These are phyloP conservation scores for Bipolaris sorokiniana DNA, from an alignment of 2,329 filamentous ascomycete genomes.

Conservation along the genomic window DNA sequence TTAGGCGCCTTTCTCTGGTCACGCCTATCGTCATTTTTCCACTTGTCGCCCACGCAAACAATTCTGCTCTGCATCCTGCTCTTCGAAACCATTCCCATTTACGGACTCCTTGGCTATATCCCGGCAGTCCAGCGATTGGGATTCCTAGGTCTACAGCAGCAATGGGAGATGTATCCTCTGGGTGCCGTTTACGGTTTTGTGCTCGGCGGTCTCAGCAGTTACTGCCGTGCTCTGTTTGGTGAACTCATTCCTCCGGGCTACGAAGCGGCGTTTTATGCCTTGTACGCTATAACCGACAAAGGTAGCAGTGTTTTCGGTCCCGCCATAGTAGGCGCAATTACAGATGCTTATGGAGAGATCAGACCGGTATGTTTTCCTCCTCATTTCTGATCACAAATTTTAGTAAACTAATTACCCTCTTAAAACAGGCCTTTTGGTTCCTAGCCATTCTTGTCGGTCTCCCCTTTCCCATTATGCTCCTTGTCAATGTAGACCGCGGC, in stretches of 20 bases:
- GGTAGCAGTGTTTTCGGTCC: constrained; percentile 93
- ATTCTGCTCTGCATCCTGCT: constrained; percentile 89
- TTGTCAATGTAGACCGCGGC: constrained; percentile 77
- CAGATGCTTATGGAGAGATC: constrained; percentile 67
- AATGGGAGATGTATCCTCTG: constrained; percentile 96
- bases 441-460: constrained; percentile 82
- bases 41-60: constrained; percentile 79
- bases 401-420: background rate
- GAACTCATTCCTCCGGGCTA: constrained; percentile 93
- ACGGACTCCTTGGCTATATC: constrained; percentile 86
- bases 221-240: constrained; percentile 90
- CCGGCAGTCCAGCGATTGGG: constrained; percentile 77
- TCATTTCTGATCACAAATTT: background rate
- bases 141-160: constrained; percentile 83
- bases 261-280: constrained; percentile 93
- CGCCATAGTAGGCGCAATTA: constrained; percentile 90
- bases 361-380: constrained; percentile 48
- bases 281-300: constrained; percentile 98
- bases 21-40: constrained; percentile 71
- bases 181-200: constrained; percentile 92
- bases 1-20: constrained; percentile 91
- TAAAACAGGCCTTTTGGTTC: constrained; percentile 78
- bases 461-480: constrained; percentile 81
- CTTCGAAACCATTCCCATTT: constrained; percentile 91
- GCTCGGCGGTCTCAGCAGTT: constrained; percentile 87